Percentiles rank a stretch among this genome's conserved stretches.
These are phyloP conservation scores for Funneliformis caledonium DNA, from an alignment of 371 early-diverging fungal genomes.

Conservation along the genomic window DNA sequence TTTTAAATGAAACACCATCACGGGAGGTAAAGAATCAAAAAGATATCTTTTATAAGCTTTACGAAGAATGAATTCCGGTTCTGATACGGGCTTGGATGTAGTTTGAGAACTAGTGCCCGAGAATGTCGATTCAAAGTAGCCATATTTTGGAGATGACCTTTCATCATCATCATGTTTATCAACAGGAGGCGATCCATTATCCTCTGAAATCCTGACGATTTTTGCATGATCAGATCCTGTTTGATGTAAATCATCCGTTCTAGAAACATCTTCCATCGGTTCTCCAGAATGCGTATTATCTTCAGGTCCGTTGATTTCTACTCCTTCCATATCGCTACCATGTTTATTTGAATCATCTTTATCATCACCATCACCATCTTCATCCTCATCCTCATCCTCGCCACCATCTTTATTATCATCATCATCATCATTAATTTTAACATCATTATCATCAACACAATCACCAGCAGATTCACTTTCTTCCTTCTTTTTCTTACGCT, in stretches of 20 bases:
- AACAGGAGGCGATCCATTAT: not conserved
- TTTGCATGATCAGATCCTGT: not conserved
- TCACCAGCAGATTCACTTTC: no score
- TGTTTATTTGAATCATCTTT: conserved; percentile 20
- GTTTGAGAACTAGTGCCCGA: not conserved
- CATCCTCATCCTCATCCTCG: not conserved
- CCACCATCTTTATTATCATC: no score
- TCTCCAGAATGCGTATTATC: no score
- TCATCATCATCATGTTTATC: not conserved
- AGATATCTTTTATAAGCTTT: conserved; percentile 49
- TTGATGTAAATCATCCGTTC: not conserved
- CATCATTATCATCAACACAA: no score
- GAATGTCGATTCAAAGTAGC: not conserved
- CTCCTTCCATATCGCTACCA: conserved; percentile 27
- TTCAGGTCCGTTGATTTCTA: conserved; percentile 19
- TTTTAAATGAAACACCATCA: conserved; percentile 64
- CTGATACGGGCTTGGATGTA: not conserved
- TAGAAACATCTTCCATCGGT: not conserved
- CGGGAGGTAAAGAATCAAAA: conserved; percentile 52
- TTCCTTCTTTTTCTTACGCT: not conserved
- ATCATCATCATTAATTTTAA: no score
- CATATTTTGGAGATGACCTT: not conserved
- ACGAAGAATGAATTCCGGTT: conserved; percentile 40
- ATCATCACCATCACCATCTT: conserved; percentile 35
- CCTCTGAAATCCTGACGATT: no score